phyloP scores from a whole-genome alignment of 352 stramenopile species.

The Pythium oligandrum region DNA sequence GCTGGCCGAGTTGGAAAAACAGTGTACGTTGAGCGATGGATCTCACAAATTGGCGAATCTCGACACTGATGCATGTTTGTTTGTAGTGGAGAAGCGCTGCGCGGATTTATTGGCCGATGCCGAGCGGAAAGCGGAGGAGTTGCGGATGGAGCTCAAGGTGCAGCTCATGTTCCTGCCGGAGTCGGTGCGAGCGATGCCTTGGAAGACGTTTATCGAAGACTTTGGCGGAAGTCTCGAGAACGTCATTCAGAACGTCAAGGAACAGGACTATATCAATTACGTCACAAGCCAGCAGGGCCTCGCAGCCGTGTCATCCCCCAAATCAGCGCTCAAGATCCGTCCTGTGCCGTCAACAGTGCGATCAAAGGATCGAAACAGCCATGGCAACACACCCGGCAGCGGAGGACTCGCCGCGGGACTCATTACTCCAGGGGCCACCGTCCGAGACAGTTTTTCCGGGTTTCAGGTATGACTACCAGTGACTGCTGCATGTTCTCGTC shows the following conservation, averaged over 20 bases:
- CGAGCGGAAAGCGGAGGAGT: constrained; percentile 50
- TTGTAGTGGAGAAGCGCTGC: constrained; percentile 62
- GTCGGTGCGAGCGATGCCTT: constrained; percentile 67
- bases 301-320: constrained; percentile 10
- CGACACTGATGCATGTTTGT: neutral
- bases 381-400: constrained; percentile 13
- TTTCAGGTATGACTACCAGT: no score
- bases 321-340: constrained; percentile 25
- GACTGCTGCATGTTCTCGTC: no score
- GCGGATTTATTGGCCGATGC: constrained; percentile 44
- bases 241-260: constrained; percentile 60
- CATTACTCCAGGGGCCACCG: constrained; percentile 8
- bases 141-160: constrained; percentile 74
- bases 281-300: constrained; percentile 18
- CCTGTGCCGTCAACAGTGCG: constrained; percentile 23
- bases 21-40: constrained; percentile 25
- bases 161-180: constrained; percentile 73
- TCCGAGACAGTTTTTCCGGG: constrained; percentile 17
- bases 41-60: no score
- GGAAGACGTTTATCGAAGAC: constrained; percentile 78
- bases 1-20: constrained; percentile 55
- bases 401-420: constrained; percentile 7
- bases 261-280: constrained; percentile 26
- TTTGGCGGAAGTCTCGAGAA: constrained; percentile 70
- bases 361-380: constrained; percentile 22